A percentile compares a stretch with the other conserved stretches of the same genome.
These are phyloP conservation scores for Musa itinerans DNA, from an alignment of 176 grass and related monocot genomes.

Conservation along the genomic window DNA sequence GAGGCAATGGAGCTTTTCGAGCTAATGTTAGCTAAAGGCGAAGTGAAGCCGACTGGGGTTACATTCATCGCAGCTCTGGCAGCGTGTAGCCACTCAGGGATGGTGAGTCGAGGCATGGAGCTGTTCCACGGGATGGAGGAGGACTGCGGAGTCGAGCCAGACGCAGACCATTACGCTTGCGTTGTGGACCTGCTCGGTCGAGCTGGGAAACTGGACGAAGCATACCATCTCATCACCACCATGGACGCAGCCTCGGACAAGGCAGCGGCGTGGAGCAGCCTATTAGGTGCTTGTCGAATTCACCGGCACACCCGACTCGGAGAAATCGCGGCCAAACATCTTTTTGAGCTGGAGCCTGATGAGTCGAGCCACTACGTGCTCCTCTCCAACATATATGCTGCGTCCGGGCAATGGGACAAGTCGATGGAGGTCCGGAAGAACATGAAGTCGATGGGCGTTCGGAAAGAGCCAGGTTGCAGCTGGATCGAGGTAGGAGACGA, in stretches of 20 bases:
- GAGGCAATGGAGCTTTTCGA: constrained; percentile 60
- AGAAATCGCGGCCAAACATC: constrained; percentile 43
- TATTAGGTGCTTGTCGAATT: constrained; percentile 75
- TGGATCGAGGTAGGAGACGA: constrained; percentile 61
- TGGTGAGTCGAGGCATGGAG: constrained; percentile 48
- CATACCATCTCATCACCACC: constrained; percentile 41
- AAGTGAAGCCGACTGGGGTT: constrained; percentile 58
- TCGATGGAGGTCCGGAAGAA: constrained; percentile 38
- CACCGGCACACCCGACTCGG: constrained; percentile 53
- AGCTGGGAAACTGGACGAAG: constrained; percentile 58
- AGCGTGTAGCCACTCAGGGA: constrained; percentile 86
- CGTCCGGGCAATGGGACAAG: constrained; percentile 49
- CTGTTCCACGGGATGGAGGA: constrained; percentile 60
- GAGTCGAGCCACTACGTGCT: constrained; percentile 88
- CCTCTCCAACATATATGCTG: constrained; percentile 85
- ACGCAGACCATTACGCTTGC: constrained; percentile 65
- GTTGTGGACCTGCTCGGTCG: constrained; percentile 68
- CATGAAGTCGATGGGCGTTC: constrained; percentile 53
- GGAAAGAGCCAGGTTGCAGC: constrained; percentile 80
- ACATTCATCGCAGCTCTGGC: constrained; percentile 77
- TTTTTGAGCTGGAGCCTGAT: constrained; percentile 76
- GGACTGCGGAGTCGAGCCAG: constrained; percentile 39
- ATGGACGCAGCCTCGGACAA: constrained; percentile 44
- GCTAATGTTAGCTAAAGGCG: constrained; percentile 43
- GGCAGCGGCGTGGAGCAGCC: constrained; percentile 59